Evolutionary conservation across 495 filamentous ascomycete species (phyloP).

Genomic region (Penicillium nucicola): DNA sequence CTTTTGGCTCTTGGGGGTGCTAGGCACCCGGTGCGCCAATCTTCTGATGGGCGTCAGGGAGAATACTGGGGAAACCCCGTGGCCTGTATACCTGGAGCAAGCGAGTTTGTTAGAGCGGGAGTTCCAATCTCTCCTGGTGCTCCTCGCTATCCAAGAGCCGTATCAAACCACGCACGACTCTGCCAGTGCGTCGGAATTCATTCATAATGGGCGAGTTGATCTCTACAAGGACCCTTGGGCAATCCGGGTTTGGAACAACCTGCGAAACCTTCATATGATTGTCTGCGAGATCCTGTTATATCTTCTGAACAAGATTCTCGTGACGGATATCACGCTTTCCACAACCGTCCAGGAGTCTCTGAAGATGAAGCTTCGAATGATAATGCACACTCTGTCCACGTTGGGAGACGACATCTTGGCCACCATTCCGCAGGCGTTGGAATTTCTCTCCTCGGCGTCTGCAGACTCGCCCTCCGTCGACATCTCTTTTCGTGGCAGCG

Average conservation of each 20-base stretch:
- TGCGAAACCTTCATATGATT: constrained; percentile 21
- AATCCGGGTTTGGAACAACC: constrained; percentile 31
- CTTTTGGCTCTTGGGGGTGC: constrained; percentile 20
- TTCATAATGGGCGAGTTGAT: constrained; percentile 21
- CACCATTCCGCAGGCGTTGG: constrained; percentile 42
- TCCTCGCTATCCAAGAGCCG: constrained; percentile 23
- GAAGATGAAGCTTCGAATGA: constrained; percentile 18
- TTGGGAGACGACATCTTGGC: constrained; percentile 42
- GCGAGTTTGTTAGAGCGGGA: constrained; percentile 13
- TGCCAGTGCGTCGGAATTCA: constrained; percentile 6
- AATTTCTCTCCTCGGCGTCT: constrained; percentile 12
- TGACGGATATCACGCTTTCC: constrained; percentile 4
- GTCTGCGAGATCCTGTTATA: constrained; percentile 11
- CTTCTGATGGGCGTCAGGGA: constrained; percentile 10
- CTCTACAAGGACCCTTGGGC: constrained; percentile 18
- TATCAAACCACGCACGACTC: constrained; percentile 14
- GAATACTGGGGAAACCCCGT: constrained; percentile 9
- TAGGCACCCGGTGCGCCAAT: constrained; percentile 17
- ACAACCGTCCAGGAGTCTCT: too few species aligned
- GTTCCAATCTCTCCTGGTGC: constrained; percentile 7
- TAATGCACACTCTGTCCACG: constrained; percentile 26
- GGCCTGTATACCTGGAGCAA: constrained; percentile 16
- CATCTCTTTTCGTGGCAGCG: constrained; percentile 5
- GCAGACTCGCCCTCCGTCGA: not conserved
- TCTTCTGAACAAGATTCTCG: constrained; percentile 13